Percentiles rank a stretch among this genome's conserved stretches.
Evolutionary conservation across 495 filamentous ascomycete species (phyloP).

Genomic region (Aspergillus incahuasiensis): DNA sequence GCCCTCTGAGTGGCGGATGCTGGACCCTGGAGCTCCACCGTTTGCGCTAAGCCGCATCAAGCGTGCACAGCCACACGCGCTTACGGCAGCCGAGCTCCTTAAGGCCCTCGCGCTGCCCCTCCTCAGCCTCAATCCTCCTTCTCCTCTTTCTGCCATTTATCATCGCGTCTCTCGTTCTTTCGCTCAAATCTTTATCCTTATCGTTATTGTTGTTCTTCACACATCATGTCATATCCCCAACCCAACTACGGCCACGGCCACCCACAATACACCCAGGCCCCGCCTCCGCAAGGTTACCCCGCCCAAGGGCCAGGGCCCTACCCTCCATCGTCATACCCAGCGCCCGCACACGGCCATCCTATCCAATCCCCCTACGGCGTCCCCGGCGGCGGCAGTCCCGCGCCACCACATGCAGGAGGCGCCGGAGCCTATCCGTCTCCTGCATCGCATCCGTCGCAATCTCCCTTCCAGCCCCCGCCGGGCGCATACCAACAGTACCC

Average conservation of each 20-base stretch:
- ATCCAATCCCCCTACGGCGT: neutral
- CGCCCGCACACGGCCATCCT: neutral
- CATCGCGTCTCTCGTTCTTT: neutral
- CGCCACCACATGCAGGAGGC: neutral
- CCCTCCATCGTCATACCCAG: conserved; percentile 6
- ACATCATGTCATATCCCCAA: conserved; percentile 10
- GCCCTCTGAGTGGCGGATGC: no score
- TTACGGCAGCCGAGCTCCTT: neutral
- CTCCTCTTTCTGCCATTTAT: neutral
- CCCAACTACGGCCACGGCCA: conserved; percentile 4
- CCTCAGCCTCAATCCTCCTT: conserved; percentile 1
- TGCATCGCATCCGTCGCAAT: neutral
- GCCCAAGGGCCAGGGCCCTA: conserved; percentile 1
- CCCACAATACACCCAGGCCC: conserved; percentile 10
- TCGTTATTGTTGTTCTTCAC: neutral
- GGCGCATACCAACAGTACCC: conserved; percentile 1
- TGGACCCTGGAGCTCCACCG: no score
- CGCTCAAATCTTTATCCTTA: neutral
- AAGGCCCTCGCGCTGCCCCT: neutral
- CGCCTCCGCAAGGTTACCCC: conserved; percentile 13
- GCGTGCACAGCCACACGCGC: neutral
- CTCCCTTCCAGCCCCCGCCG: neutral
- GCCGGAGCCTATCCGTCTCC: conserved; percentile 3
- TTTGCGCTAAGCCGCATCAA: no score
- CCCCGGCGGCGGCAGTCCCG: neutral